Percentiles rank a stretch among this genome's conserved stretches.
phyloP scores from a whole-genome alignment of 306 rosid species.

The Rubus idaeus region DNA sequence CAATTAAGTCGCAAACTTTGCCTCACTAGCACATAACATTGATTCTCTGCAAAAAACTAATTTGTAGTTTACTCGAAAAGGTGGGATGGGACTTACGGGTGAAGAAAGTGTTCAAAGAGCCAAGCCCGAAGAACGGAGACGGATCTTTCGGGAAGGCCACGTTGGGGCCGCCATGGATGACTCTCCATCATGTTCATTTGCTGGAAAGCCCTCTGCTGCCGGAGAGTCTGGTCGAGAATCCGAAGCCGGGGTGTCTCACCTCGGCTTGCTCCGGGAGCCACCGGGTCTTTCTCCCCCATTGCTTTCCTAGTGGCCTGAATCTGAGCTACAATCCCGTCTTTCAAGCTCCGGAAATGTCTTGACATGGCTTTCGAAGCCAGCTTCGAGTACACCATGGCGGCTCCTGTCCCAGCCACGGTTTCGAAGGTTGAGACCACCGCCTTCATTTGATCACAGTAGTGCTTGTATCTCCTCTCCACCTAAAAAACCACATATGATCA shows the following conservation, averaged over 20 bases:
- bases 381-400: constrained; percentile 78
- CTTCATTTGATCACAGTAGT: constrained; percentile 90
- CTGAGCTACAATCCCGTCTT: constrained; percentile 72
- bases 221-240: constrained; percentile 67
- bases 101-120: constrained; percentile 98
- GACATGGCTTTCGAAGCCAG: constrained; percentile 94
- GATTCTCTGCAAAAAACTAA: constrained; percentile 45
- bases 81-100: constrained; percentile 57
- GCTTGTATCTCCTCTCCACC: constrained; percentile 89
- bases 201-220: constrained; percentile 86
- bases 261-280: constrained; percentile 67
- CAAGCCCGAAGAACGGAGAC: constrained; percentile 90
- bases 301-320: constrained; percentile 57
- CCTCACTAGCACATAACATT: constrained; percentile 24
- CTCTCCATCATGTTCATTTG: constrained; percentile 89
- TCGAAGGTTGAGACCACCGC: constrained; percentile 77
- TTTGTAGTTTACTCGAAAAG: constrained; percentile 39
- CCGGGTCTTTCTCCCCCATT: constrained; percentile 83
- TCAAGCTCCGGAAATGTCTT: constrained; percentile 70
- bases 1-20: neutral
- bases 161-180: constrained; percentile 99
- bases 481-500: constrained; percentile 25
- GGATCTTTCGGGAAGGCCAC: constrained; percentile 92
- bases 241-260: constrained; percentile 92
- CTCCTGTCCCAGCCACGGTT: constrained; percentile 70